phyloP scores from a whole-genome alignment of 495 filamentous ascomycete species.

The Xylaria grammica region DNA sequence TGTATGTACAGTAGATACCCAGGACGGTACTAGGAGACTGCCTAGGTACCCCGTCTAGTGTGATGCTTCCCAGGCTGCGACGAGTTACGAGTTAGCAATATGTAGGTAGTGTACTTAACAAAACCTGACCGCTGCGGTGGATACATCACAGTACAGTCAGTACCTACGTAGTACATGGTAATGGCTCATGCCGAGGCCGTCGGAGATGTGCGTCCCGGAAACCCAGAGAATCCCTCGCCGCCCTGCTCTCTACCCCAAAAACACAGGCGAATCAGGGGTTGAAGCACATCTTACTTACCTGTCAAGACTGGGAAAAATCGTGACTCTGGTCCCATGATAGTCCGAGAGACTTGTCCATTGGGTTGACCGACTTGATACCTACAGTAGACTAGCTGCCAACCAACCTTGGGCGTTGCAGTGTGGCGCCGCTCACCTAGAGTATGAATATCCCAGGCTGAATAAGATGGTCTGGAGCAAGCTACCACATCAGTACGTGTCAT shows the following conservation, averaged over 20 bases:
- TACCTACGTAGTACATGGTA: too few species aligned
- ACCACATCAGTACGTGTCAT: constrained; percentile 16
- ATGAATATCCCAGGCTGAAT: not conserved
- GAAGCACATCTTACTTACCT: not conserved
- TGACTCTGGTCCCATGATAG: not conserved
- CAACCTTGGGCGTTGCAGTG: not conserved
- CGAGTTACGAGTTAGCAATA: not conserved
- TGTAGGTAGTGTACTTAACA: too few species aligned
- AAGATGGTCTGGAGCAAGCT: not conserved
- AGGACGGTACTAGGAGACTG: too few species aligned
- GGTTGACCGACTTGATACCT: not conserved
- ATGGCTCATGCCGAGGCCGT: not conserved
- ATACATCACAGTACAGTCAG: not conserved
- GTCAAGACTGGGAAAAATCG: not conserved
- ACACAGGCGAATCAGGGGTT: not conserved
- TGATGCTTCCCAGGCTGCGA: not conserved
- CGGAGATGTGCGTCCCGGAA: constrained; percentile 9
- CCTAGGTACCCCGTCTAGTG: too few species aligned
- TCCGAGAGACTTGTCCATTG: not conserved
- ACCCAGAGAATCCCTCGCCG: not conserved
- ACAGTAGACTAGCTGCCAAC: not conserved
- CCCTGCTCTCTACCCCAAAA: not conserved
- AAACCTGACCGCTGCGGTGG: constrained; percentile 5
- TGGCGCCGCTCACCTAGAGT: not conserved
- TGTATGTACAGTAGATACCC: too few species aligned